Conservation (phyloP, 768 basidiomycete species). For the Sarcodon sp. region DNA sequence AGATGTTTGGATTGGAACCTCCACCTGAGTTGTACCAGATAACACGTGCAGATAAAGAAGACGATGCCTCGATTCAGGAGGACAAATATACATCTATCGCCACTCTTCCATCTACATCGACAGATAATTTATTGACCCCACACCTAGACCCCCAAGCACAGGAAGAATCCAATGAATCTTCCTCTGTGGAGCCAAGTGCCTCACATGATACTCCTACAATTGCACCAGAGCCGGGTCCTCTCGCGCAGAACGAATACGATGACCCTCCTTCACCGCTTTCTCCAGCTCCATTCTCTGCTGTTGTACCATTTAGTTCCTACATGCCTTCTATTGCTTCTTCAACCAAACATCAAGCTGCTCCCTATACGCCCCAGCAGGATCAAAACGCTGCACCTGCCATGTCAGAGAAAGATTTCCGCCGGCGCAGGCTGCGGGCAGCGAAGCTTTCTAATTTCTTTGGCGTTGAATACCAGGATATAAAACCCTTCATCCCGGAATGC, state of each 20-base stretch:
- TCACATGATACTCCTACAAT: not conserved
- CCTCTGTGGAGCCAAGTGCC: not conserved
- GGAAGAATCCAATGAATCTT: not conserved
- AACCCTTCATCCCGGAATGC: slow-evolving; percentile 4
- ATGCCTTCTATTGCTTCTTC: not conserved
- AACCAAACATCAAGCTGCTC: not conserved
- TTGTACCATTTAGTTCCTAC: not conserved
- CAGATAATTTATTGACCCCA: not conserved
- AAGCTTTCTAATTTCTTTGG: slow-evolving; percentile 49
- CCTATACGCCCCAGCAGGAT: not conserved
- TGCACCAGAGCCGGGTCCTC: not conserved
- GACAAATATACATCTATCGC: not conserved
- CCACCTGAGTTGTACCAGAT: slow-evolving; percentile 28
- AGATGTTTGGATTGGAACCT: slow-evolving; percentile 40
- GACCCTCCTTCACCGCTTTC: not conserved
- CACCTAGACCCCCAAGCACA: not conserved
- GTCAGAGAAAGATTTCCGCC: slow-evolving; percentile 10
- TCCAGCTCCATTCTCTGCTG: slow-evolving; percentile 2
- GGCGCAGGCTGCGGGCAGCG: slow-evolving; percentile 31
- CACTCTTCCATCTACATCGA: not conserved
- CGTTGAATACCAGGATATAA: slow-evolving; percentile 33
- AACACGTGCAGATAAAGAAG: slow-evolving; percentile 11
- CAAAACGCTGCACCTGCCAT: not conserved
- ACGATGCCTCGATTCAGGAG: not conserved
- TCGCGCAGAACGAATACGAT: not conserved